These are phyloP conservation scores for Alternaria sp. DNA, from an alignment of 2,329 filamentous ascomycete genomes.

Conservation along the genomic window DNA sequence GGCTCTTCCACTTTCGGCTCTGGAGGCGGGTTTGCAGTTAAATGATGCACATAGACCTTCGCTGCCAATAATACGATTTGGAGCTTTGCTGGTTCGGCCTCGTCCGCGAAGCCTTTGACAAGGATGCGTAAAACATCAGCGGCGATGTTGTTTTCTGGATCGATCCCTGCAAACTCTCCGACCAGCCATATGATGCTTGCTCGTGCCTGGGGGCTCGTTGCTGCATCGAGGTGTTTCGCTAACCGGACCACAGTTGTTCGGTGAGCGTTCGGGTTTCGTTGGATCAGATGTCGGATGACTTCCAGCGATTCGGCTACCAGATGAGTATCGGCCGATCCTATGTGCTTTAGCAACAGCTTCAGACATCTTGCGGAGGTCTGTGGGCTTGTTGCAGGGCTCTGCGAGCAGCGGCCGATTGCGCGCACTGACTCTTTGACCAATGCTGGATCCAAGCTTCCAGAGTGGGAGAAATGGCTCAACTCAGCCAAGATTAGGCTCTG, in stretches of 20 bases:
- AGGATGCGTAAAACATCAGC: constrained; percentile 90
- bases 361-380: constrained; percentile 74
- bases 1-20: constrained; percentile 43
- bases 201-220: constrained; percentile 83
- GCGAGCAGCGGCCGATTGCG: constrained; percentile 92
- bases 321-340: constrained; percentile 84
- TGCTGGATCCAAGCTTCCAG: constrained; percentile 74
- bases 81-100: constrained; percentile 84
- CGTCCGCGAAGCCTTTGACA: constrained; percentile 80
- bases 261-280: constrained; percentile 83
- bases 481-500: constrained; percentile 91
- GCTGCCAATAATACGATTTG: constrained; percentile 92
- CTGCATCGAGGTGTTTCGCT: constrained; percentile 88
- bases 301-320: constrained; percentile 92
- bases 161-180: constrained; percentile 84
- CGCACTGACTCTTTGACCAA: constrained; percentile 88
- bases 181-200: constrained; percentile 98
- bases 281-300: constrained; percentile 93
- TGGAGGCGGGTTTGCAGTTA: constrained; percentile 67
- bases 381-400: constrained; percentile 56
- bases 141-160: constrained; percentile 86
- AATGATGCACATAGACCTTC: constrained; percentile 92
- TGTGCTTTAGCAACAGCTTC: constrained; percentile 81
- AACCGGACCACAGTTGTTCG: constrained; percentile 84
- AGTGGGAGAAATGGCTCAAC: constrained; percentile 95